These are phyloP conservation scores for Oligophagozyma castellii DNA, from an alignment of 1,139 yeast species.

Conservation along the genomic window DNA sequence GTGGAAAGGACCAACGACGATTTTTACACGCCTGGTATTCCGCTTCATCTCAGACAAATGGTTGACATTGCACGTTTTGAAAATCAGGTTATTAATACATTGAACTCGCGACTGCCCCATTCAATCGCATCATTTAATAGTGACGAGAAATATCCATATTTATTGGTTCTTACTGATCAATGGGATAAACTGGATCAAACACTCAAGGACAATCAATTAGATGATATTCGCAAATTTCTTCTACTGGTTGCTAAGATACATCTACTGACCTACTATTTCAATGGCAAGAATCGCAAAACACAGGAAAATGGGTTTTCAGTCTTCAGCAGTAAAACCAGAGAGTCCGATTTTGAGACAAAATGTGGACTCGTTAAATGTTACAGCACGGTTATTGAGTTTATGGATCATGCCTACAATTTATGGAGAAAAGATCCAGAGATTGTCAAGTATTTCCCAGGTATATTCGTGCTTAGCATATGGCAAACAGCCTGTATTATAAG, in stretches of 20 bases:
- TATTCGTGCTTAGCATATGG: conserved; percentile 71
- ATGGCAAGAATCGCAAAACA: conserved; percentile 36
- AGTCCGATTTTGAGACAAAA: conserved; percentile 36
- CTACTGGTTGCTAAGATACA: conserved; percentile 66
- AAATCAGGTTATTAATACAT: conserved; percentile 67
- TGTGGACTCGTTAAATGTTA: conserved; percentile 66
- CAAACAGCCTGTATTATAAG: conserved; percentile 81
- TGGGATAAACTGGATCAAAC: conserved; percentile 61
- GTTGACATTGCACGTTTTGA: conserved; percentile 74
- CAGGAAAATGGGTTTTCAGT: conserved; percentile 14
- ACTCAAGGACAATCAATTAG: conserved; percentile 30
- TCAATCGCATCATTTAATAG: conserved; percentile 42
- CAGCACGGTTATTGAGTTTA: conserved; percentile 60
- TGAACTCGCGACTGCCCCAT: conserved; percentile 60
- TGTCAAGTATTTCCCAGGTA: conserved; percentile 71
- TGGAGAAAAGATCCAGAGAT: conserved; percentile 47
- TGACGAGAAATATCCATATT: conserved; percentile 61
- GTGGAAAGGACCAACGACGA: conserved; percentile 17
- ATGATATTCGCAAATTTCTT: conserved; percentile 56
- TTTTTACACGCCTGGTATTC: conserved; percentile 29
- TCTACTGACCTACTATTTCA: conserved; percentile 64
- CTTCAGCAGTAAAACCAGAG: conserved; percentile 6
- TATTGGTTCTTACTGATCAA: conserved; percentile 56
- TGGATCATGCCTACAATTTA: conserved; percentile 53
- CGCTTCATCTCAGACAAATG: conserved; percentile 55